phyloP scores from a whole-genome alignment of 2,329 filamentous ascomycete genomes.

The Cladobotryum protrusum region DNA sequence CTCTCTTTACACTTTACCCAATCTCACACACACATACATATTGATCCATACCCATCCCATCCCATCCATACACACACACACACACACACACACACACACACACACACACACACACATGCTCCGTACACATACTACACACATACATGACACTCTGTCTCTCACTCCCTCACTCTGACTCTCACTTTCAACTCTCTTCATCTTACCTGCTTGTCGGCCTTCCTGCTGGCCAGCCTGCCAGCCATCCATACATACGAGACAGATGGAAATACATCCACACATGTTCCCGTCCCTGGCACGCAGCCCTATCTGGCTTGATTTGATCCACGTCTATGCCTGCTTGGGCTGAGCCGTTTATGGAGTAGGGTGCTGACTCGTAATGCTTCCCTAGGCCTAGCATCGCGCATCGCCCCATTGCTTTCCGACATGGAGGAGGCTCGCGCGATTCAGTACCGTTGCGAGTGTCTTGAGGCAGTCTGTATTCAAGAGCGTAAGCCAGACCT shows the following conservation, averaged over 20 bases:
- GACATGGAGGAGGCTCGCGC: slow-evolving; percentile 51
- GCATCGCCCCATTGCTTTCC: slow-evolving; percentile 39
- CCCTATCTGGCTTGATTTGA: background rate
- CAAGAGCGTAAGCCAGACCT: slow-evolving; percentile 26
- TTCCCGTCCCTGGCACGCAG: background rate
- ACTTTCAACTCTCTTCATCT: background rate
- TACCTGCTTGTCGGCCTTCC: background rate
- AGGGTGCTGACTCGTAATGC: slow-evolving; percentile 11
- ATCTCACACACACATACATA: too few relatives aligned
- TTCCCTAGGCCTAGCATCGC: slow-evolving; percentile 22
- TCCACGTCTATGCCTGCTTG: background rate
- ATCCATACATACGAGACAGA: background rate
- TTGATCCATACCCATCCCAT: too few relatives aligned
- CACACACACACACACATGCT: background rate
- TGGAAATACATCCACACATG: background rate
- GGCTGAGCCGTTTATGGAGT: background rate
- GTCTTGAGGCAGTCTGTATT: slow-evolving; percentile 47
- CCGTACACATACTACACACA: slow-evolving; percentile 2
- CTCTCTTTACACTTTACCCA: slow-evolving; percentile 2
- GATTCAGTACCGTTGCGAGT: slow-evolving; percentile 54
- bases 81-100: slow-evolving; percentile 4
- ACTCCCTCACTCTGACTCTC: background rate
- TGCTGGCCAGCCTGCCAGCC: background rate
- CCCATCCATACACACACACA: background rate
- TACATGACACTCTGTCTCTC: background rate